Base-by-base conservation (phyloP, 1,284 basidiomycete genomes). In the Puccinia horiana region DNA sequence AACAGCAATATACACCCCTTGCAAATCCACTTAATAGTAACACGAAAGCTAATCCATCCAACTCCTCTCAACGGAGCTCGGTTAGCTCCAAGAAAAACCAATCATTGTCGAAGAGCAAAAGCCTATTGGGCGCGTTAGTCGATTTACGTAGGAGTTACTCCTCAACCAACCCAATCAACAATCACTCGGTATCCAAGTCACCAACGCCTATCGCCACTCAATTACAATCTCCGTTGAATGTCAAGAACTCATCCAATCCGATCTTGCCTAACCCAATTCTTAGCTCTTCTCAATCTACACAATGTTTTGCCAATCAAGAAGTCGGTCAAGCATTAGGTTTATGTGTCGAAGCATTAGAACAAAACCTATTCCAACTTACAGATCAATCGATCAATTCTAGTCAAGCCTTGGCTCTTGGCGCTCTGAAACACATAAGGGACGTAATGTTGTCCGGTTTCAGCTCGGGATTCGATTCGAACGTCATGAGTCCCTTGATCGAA, bases 401-500 rank as follows among this genome's bases (percentile, higher is more conserved):
- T 26, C 52, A 61, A 37, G 74, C 35, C 4, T 29, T 76, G 4
- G 58, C 54, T 16, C 32, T 76, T n/a, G 74, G 74, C 35, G 74
- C 44, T 42, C n/a, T 76, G 26, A 58, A 63, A 35, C 49, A 76
- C 35, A 76, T 76, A n/a, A 2, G 74, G 16, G 74, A 76, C n/a
- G 54, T 76, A 2, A 76, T 76, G 74, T 42, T 76, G 29, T 61
- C 74, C 2, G 74, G 74, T 2, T 61, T 63, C 29, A 76, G 74
- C 56, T 61, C 74, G 3, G 32, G 74, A 40, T 76, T 76, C 23
- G 74, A 76, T 29, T 76, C 58, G n/a, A 76, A 76, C 23, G 54
- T 76, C 16, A 76, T 76, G 74, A 63, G 58, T 47, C 74, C 74
- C 8, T 63, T 76, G 54, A 76, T 76, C 37, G 74, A 76, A 29